Evolutionary conservation across 2,329 filamentous ascomycete genomes (phyloP).

Genomic region (Pleoardoris graminearum): DNA sequence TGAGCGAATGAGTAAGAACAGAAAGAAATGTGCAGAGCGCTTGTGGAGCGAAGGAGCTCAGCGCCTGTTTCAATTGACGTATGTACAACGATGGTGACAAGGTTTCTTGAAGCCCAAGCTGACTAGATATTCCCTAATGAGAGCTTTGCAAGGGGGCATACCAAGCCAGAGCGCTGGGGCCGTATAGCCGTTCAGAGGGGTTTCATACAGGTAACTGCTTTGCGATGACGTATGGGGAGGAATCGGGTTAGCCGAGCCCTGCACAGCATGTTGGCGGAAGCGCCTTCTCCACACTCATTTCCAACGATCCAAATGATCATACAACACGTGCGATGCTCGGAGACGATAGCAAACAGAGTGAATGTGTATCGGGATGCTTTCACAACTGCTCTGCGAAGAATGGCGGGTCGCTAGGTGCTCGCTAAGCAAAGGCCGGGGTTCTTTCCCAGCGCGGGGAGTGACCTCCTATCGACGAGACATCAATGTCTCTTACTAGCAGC

Average conservation of each 20-base stretch:
- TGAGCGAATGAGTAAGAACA: neutral
- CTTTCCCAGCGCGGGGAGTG: conserved; percentile 7
- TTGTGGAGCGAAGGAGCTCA: neutral
- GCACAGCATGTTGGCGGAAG: neutral
- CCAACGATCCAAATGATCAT: neutral
- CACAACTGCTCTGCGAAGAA: neutral
- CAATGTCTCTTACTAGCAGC: too few species aligned
- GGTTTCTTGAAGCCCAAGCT: conserved; percentile 4
- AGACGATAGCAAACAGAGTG: neutral
- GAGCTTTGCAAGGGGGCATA: neutral
- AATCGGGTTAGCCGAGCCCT: neutral
- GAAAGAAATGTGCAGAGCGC: neutral
- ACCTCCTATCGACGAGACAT: too few species aligned
- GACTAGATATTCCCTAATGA: conserved; percentile 1
- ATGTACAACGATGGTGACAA: conserved; percentile 9
- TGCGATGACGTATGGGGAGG: conserved; percentile 1
- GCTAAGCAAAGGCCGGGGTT: conserved; percentile 10
- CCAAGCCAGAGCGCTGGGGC: conserved; percentile 1
- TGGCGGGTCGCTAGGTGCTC: neutral
- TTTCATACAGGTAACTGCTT: neutral
- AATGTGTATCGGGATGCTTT: neutral
- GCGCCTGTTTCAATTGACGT: conserved; percentile 4
- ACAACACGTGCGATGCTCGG: neutral
- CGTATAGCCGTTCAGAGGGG: conserved; percentile 6
- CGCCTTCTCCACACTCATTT: neutral